Evolutionary conservation across 768 basidiomycete genomes (phyloP), one percentile per base, ranked within the genome.

Genomic region (Kockovaella imperatae): DNA sequence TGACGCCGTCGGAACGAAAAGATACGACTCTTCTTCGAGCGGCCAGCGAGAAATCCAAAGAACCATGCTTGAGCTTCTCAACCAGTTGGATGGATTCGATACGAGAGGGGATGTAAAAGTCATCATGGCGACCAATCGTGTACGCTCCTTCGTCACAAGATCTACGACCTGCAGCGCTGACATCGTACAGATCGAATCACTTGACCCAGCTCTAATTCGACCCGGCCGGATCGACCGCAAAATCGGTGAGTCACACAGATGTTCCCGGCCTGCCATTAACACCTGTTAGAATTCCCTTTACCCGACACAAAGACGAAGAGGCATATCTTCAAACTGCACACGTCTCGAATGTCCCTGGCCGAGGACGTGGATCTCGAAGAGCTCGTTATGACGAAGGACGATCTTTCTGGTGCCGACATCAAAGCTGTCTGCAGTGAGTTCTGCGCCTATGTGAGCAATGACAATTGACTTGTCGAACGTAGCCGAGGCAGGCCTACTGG

Each of bases 31-130:
- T 18, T 93, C 90, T 45, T 96, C 91, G 2, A 93, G 95, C 26
- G 95, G 95, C 54, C 93, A 99, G 74, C 86, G 93, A 56, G 95
- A 99, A 75, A 97, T 99, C 59, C 95, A 99, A 71, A 81, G 95
- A 50, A 99, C 95, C 14, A 96, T 99, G 95, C 77, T 97, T 74
- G 95, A 99, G 70, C 78, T 99, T 41, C 80, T 99, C 43, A 99
- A 99, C 69, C 95, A 99, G 73, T 78, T 99, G 32, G 95, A 99
- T 62, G 95, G 95, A n/a, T 97, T 99, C 72, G 95, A 99, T 68
- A 90, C 90, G 4, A 83, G 91, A 47, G 93, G 93, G n/a, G 95
- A 97, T 67, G 91, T 99, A 50, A 99, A 97, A 74, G 93, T 99
- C 58, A 96, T 99, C 71, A 97, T 97, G 95, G 95, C 95, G 11